phyloP scores from a whole-genome alignment of 352 stramenopile species.

The Phytopythium helicoides region DNA sequence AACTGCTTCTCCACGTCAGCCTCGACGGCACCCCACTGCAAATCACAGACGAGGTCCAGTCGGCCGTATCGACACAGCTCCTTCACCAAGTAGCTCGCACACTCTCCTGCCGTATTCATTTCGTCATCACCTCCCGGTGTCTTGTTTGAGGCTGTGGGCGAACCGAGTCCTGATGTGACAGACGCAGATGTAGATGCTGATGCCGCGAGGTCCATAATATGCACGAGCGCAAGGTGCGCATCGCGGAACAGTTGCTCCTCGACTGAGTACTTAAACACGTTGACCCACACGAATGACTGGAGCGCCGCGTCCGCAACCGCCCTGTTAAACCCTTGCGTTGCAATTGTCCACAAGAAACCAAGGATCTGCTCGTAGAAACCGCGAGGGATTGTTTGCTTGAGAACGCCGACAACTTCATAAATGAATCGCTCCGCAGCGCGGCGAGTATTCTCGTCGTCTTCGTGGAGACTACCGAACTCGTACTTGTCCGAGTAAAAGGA shows the following conservation, averaged over 20 bases:
- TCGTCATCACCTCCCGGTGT: constrained; percentile 5
- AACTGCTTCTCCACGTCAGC: constrained; percentile 66
- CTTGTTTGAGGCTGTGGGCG: constrained; percentile 6
- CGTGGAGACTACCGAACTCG: constrained; percentile 13
- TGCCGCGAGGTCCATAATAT: constrained; percentile 42
- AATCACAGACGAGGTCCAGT: constrained; percentile 66
- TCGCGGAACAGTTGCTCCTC: constrained; percentile 61
- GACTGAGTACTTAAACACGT: constrained; percentile 81
- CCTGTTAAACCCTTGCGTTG: constrained; percentile 46
- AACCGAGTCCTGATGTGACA: constrained; percentile 8
- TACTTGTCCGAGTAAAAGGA: constrained; percentile 39
- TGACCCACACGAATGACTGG: constrained; percentile 80
- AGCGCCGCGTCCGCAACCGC: constrained; percentile 31
- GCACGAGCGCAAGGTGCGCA: constrained; percentile 72
- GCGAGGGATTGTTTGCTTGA: constrained; percentile 68
- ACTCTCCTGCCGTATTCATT: constrained; percentile 54
- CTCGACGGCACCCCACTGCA: constrained; percentile 65
- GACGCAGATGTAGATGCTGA: constrained; percentile 1
- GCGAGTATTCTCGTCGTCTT: constrained; percentile 14
- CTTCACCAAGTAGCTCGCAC: constrained; percentile 71
- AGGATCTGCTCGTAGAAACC: constrained; percentile 57
- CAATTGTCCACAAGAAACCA: constrained; percentile 63
- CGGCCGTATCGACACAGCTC: constrained; percentile 64
- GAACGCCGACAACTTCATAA: constrained; percentile 51
- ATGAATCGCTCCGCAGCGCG: constrained; percentile 50